phyloP scores from a whole-genome alignment of 2,329 filamentous ascomycete genomes.

The Trichoderma aggressivum region DNA sequence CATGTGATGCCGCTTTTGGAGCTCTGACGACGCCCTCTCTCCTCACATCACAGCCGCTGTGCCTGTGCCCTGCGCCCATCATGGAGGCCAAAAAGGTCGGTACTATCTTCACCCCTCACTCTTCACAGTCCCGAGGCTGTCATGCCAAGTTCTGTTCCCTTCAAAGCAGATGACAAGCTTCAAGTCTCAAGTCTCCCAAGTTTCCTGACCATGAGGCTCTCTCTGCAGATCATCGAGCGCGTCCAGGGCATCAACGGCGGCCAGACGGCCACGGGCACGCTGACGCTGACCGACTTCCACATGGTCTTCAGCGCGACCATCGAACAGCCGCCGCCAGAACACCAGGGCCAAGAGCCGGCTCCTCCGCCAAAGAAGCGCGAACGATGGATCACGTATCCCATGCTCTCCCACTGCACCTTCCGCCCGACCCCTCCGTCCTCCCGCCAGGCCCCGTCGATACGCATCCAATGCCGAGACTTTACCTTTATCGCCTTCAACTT shows the following conservation, averaged over 20 bases:
- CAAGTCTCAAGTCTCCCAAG: neutral
- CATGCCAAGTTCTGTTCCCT: neutral
- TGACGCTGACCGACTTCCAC: constrained; percentile 63
- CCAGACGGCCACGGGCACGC: constrained; percentile 52
- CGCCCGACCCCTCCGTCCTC: constrained; percentile 68
- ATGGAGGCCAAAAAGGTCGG: constrained; percentile 44
- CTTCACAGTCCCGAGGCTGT: neutral
- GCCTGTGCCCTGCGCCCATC: constrained; percentile 7
- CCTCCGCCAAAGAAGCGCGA: constrained; percentile 50
- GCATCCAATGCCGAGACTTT: constrained; percentile 88
- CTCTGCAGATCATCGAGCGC: constrained; percentile 48
- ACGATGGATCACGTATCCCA: constrained; percentile 92
- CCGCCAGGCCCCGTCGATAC: constrained; percentile 73
- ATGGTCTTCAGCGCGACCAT: constrained; percentile 50
- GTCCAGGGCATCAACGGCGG: constrained; percentile 60
- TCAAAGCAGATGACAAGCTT: neutral
- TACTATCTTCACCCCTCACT: too few species aligned
- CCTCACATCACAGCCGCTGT: constrained; percentile 2
- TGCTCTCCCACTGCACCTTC: constrained; percentile 77
- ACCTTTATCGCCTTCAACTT: constrained; percentile 93
- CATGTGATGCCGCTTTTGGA: constrained; percentile 11
- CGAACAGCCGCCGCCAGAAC: constrained; percentile 28
- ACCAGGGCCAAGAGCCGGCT: constrained; percentile 22
- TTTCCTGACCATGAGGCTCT: constrained; percentile 5
- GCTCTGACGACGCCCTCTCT: constrained; percentile 17